Base-by-base conservation (phyloP, 768 basidiomycete species). In the Plicaturopsis crispa region DNA sequence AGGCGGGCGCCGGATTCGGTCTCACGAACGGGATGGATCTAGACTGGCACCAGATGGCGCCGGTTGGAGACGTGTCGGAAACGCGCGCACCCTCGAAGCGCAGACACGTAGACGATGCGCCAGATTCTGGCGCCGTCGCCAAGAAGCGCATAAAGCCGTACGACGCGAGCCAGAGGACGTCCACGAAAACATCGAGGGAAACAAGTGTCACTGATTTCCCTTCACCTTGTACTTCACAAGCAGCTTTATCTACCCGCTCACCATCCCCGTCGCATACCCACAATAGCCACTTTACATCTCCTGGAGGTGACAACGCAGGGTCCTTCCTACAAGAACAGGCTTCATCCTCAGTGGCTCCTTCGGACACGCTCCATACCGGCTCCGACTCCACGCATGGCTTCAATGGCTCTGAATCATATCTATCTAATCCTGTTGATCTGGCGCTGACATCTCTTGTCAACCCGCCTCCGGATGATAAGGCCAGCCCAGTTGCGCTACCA, bases 111-210 rank as follows among this genome's bases (percentile, higher is more conserved):
- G 32, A n/a, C n/a, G n/a, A n/a, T n/a, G 26, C 26, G 26, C 8
- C 8, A 28, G 26, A 28, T 8, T 14, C 26, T 8, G 26, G 26
- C 14, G 8, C 8, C 10, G 8, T 8, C 8, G 26, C 1, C 28
- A 80, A 75, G 55, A 77, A 73, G 43, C 76, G 85, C 20, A 68
- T 73, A 3, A 88, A 86, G 54, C 84, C 84, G 3, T 84, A 85
- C 46, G 80, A 84, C 49, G 52, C 64, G 42, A 48, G 48, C 31
- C 55, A 49, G 33, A 47, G 40, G 26, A 51, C 54, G 13, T 51
- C 63, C 16, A 60, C 60, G 24, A 80, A 72, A 48, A 42, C 54
- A 30, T 69, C 69, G 13, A 63, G 77, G 46, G 79, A 80, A 57
- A 63, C 71, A 17, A 80, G 78, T 46, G 59, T 73, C 28, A 63